Evolutionary conservation across 1,139 yeast species (phyloP), one percentile per base, ranked within the genome.

Genomic region (Groenewaldozyma auringiensis): DNA sequence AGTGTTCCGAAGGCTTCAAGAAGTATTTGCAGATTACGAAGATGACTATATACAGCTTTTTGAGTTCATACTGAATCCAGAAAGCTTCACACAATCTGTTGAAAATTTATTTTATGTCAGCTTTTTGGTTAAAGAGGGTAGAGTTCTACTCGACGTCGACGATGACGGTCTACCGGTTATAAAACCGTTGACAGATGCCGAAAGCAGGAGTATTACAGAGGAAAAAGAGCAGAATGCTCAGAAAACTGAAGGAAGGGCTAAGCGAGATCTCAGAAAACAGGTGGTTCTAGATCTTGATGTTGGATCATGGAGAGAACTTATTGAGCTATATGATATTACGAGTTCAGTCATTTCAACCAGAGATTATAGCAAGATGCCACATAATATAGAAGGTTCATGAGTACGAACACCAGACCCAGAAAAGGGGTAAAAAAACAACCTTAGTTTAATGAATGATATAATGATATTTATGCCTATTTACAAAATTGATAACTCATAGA

Each of bases 81-180:
- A 65, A 6, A 81, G 92, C 3, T 89, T 83, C 63, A 72, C 83
- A 1, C 89, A 83, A 59, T 76, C 92, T 3, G 79, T 88, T 3
- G 96, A 89, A 59, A 87, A 86, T 59, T 66, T 89, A 54, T 89
- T 88, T 59, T 84, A 81, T 58, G 74, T 85, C 1, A 83, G 95
- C 61, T 88, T 88, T 58, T 67, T 89, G 42, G 75, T 87, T 3
- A 77, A 81, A 56, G 94, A 85, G 56, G 89, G 86, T 1, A 76
- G 72, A 54, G 63, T 87, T 27, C 67, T 70, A 36, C 56, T 87
- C 33, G 56, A 53, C 27, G 43, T 54, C 37, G 79, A 74, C 55
- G 71, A 69, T 1, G 67, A 74, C 37, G 84, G 77, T 1, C 61
- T 70, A n/a, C 82, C 81, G 1, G 66, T 64, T 20, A 59, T 72